These are phyloP conservation scores for Saccharomyces cerevisiae DNA, from an alignment of 805 yeast genomes.

Conservation along the genomic window DNA sequence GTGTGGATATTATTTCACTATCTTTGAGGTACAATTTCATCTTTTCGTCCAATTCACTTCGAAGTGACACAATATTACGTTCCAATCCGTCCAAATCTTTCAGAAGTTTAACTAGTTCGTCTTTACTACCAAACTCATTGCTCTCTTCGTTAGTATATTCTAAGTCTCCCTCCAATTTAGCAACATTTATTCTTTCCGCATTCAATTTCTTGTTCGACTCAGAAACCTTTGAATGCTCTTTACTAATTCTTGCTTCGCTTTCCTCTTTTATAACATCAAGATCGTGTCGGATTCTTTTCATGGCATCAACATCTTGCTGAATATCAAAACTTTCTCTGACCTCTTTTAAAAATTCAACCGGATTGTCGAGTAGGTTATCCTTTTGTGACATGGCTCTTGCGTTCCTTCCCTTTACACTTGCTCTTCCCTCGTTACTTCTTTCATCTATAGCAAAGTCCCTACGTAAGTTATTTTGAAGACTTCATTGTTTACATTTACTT, in stretches of 20 bases:
- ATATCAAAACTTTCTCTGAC: conserved; percentile 24
- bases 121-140: conserved; percentile 9
- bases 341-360: conserved; percentile 17
- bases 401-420: neutral
- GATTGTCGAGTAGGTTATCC: conserved; percentile 15
- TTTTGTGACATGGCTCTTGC: conserved; percentile 6
- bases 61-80: conserved; percentile 12
- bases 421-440: neutral
- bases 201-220: conserved; percentile 7
- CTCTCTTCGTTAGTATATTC: conserved; percentile 10
- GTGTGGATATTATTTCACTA: neutral
- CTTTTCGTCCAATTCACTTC: conserved; percentile 16
- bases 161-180: conserved; percentile 8
- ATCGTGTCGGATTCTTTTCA: conserved; percentile 5
- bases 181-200: conserved; percentile 4
- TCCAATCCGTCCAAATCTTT: conserved; percentile 20
- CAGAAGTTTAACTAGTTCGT: conserved; percentile 15
- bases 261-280: neutral
- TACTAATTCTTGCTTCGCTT: conserved; percentile 9
- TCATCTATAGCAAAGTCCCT: neutral
- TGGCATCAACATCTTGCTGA: conserved; percentile 16
- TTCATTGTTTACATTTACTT: neutral
- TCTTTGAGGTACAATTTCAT: conserved; percentile 11
- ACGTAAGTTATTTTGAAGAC: neutral
- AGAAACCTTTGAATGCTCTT: conserved; percentile 5